phyloP scores from a whole-genome alignment of 106 monocot genomes.

The Dioscorea alata region DNA sequence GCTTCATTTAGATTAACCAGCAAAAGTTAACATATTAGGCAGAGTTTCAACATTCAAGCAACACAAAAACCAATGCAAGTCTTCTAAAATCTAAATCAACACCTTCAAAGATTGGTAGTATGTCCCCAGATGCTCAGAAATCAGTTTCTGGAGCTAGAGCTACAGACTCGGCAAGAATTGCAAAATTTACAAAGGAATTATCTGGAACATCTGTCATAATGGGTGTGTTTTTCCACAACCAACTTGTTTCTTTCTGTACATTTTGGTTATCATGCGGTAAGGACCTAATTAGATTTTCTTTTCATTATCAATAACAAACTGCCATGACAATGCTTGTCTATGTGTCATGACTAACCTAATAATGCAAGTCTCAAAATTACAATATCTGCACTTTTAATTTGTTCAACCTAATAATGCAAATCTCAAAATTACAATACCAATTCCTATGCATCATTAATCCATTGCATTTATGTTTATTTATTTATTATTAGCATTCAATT shows the following conservation, averaged over 20 bases:
- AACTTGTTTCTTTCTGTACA: too few species aligned
- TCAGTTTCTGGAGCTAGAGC: slow-evolving; percentile 68
- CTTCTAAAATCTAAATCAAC: slow-evolving; percentile 35
- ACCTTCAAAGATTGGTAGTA: slow-evolving; percentile 19
- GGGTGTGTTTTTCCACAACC: slow-evolving; percentile 32
- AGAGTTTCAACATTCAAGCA: slow-evolving; percentile 34
- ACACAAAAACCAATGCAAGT: slow-evolving; percentile 16
- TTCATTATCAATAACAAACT: too few species aligned
- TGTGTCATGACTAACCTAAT: too few species aligned
- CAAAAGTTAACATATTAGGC: slow-evolving; percentile 24
- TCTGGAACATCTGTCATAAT: slow-evolving; percentile 73
- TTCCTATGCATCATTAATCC: too few species aligned
- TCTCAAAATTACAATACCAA: too few species aligned
- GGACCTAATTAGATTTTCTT: too few species aligned
- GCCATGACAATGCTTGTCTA: too few species aligned
- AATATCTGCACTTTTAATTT: too few species aligned
- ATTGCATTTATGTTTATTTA: not conserved
- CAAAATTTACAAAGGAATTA: slow-evolving; percentile 77
- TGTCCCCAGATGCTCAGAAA: slow-evolving; percentile 38
- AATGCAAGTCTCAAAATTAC: too few species aligned
- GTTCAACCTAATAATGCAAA: too few species aligned
- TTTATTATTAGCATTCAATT: too few species aligned
- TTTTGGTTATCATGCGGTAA: too few species aligned
- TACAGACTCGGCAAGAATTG: slow-evolving; percentile 87
- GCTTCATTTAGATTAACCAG: not conserved